These are phyloP conservation scores for Cytospora leucostoma DNA, from an alignment of 2,329 filamentous ascomycete species.

Conservation along the genomic window DNA sequence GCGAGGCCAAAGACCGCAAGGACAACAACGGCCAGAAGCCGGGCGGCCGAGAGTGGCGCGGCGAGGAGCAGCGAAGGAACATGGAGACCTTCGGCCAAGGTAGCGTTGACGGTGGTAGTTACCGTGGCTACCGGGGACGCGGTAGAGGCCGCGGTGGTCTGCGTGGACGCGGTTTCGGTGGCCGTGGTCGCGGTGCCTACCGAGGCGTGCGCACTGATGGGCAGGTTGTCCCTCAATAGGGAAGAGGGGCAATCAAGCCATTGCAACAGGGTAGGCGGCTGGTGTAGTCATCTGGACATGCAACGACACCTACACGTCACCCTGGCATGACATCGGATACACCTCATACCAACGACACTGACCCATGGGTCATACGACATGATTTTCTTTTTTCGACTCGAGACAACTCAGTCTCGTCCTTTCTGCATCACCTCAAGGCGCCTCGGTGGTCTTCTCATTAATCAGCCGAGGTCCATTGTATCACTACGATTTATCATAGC, in stretches of 20 bases:
- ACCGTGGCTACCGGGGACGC: constrained; percentile 74
- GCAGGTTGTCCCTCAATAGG: constrained; percentile 17
- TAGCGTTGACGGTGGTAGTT: constrained; percentile 77
- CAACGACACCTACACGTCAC: not conserved
- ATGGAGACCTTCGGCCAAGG: constrained; percentile 98
- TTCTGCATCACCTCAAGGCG: constrained; percentile 21
- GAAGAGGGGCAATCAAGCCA: not conserved
- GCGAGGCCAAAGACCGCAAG: constrained; percentile 85
- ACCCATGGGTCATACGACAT: constrained; percentile 2
- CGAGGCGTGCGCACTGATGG: constrained; percentile 34
- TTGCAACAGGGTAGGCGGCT: not conserved
- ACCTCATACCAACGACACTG: not conserved
- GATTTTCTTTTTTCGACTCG: not conserved
- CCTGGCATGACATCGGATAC: not conserved
- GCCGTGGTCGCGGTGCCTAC: constrained; percentile 40
- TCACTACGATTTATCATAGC: constrained; percentile 11
- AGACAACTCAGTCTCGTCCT: not conserved
- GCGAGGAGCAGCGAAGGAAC: constrained; percentile 91
- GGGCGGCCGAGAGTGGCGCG: constrained; percentile 85
- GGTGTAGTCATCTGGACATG: not conserved
- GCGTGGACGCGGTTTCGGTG: constrained; percentile 45
- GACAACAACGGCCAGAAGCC: constrained; percentile 68
- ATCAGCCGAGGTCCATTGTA: constrained; percentile 19
- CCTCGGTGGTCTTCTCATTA: constrained; percentile 4
- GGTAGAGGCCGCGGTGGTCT: constrained; percentile 69